A percentile compares a stretch with the other conserved stretches of the same genome.
Evolutionary conservation across 2,329 filamentous ascomycete genomes (phyloP).

Genomic region (Uncinocarpus reesii): DNA sequence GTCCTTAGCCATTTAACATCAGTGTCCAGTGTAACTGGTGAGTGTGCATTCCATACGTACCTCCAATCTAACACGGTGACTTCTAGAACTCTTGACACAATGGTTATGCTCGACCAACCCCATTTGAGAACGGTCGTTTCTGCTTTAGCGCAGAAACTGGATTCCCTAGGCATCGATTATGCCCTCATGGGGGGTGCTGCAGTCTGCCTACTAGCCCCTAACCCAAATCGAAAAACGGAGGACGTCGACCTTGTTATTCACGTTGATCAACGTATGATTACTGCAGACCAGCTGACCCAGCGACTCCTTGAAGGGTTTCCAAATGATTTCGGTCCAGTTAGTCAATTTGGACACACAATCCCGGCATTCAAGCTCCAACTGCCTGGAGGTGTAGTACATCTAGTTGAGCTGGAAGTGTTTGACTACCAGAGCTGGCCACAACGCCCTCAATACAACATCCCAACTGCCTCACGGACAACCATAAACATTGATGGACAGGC

Average conservation of each 20-base stretch:
- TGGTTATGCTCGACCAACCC: too few relatives aligned
- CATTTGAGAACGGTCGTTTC: constrained; percentile 10
- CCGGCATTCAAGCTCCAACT: constrained; percentile 12
- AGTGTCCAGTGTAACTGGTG: too few relatives aligned
- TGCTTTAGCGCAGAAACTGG: constrained; percentile 12
- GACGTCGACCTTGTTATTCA: constrained; percentile 16
- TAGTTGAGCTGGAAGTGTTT: constrained; percentile 15
- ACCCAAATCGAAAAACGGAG: constrained; percentile 8
- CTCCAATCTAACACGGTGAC: too few relatives aligned
- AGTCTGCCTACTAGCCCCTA: not conserved
- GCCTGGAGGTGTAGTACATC: not conserved
- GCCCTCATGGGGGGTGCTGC: constrained; percentile 15
- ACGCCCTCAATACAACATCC: constrained; percentile 18
- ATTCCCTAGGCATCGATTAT: constrained; percentile 15
- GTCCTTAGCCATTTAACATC: too few relatives aligned
- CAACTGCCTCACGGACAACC: constrained; percentile 10
- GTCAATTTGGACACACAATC: constrained; percentile 14
- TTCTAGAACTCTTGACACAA: too few relatives aligned
- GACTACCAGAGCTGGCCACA: constrained; percentile 17
- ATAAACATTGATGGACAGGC: constrained; percentile 13
- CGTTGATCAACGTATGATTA: constrained; percentile 16
- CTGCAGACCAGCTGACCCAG: constrained; percentile 12
- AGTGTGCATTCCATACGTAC: too few relatives aligned
- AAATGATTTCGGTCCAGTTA: constrained; percentile 11
- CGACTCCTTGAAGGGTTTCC: constrained; percentile 9